Conservation (phyloP, 305 asterid species). For the Fraxinus angustifolia region DNA sequence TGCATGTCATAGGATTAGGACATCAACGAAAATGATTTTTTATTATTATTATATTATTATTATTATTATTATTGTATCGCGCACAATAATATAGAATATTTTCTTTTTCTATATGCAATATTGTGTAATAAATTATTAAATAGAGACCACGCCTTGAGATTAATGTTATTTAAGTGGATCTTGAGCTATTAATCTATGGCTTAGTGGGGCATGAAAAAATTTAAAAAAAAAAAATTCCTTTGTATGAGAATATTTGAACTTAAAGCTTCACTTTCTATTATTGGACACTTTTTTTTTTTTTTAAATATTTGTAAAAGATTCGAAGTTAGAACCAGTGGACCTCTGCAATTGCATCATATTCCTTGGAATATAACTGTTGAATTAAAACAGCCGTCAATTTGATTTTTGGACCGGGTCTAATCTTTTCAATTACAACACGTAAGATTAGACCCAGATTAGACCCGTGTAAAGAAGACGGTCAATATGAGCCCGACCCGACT, state of each 20-base stretch:
- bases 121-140: neutral
- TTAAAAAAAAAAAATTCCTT: neutral
- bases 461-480: too few relatives aligned
- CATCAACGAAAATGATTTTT: too few relatives aligned
- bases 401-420: neutral
- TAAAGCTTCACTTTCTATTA: neutral
- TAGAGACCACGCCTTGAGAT: neutral
- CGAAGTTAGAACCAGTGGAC: neutral
- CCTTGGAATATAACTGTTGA: neutral
- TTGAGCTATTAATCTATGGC: neutral
- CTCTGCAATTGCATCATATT: neutral
- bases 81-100: neutral
- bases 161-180: neutral
- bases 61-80: too few relatives aligned
- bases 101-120: neutral
- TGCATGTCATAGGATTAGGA: neutral
- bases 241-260: neutral
- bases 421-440: neutral
- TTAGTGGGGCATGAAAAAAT: neutral
- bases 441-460: neutral
- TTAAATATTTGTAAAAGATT: neutral
- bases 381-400: neutral
- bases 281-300: neutral
- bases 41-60: too few relatives aligned
- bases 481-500: neutral